Percentiles rank a stretch among this genome's conserved stretches.
Conservation (phyloP, 202 grass and related monocot genomes). For the Schoenoplectus tabernaemontani region DNA sequence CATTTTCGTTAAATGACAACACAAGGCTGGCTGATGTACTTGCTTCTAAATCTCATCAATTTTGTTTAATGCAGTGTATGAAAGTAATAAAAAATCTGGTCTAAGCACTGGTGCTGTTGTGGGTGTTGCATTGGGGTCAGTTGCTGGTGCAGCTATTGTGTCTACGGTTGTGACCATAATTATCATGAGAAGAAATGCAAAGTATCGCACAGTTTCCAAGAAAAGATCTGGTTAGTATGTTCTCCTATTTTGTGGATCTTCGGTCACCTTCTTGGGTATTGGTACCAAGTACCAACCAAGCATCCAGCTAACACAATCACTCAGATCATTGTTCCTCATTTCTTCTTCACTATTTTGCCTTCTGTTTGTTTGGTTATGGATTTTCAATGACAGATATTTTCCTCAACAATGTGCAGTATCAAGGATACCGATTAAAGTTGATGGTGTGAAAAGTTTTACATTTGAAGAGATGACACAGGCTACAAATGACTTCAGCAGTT, state of each 20-base stretch:
- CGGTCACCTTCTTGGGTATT: neutral
- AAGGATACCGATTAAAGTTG: constrained; percentile 72
- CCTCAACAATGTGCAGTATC: constrained; percentile 41
- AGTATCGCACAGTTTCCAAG: constrained; percentile 35
- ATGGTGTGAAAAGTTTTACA: constrained; percentile 63
- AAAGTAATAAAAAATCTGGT: constrained; percentile 24
- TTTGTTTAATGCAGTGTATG: constrained; percentile 31
- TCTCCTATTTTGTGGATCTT: neutral
- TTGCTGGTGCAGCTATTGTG: constrained; percentile 52
- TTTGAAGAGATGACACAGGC: constrained; percentile 69
- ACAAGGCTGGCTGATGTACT: neutral
- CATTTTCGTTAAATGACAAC: neutral
- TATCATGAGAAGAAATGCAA: constrained; percentile 50
- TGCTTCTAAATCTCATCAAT: neutral
- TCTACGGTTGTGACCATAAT: constrained; percentile 53
- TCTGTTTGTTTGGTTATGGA: neutral
- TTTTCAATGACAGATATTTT: neutral
- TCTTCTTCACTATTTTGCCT: neutral
- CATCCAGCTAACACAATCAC: neutral
- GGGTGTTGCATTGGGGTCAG: constrained; percentile 52
- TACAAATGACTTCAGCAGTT: constrained; percentile 58
- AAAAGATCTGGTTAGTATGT: constrained; percentile 54
- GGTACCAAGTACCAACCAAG: neutral
- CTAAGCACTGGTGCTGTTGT: constrained; percentile 56
- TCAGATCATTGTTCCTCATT: neutral